Evolutionary conservation across 176 grass and related monocot genomes (phyloP), one percentile per base, ranked within the genome.

Genomic region (Miscanthus lutarioriparius): DNA sequence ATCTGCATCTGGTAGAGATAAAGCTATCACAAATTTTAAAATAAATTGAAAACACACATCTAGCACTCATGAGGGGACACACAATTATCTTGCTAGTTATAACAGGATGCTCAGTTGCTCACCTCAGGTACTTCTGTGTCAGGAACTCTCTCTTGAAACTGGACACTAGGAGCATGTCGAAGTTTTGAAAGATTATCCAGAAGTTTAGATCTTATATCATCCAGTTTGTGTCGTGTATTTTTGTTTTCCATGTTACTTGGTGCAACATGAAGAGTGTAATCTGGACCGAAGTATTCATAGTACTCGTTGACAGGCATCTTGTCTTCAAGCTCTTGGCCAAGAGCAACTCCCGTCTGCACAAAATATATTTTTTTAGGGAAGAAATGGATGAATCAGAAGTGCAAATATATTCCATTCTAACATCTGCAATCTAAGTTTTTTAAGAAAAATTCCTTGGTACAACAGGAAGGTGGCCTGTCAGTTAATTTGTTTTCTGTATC

Each of bases 171-270:
- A 83, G 93, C 97, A 87, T 99, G 97, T 22, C 44, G 74, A 74
- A 99, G 83, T 79, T 86, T 99, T 27, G 93, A 96, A 72, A 99
- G 97, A 91, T 94, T 94, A 66, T 99, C 97, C 49, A 99, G 78
- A 77, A 99, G 88, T 28, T 83, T 92, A 47, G 17, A 37, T 82
- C 88, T 91, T 77, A 99, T 99, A 15, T 92, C 93, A 87, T 99
- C 91, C 53, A 96, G 45, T 40, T 96, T 84, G 0, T 73, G 70
- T 2, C 49, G 81, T 59, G 93, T 89, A 86, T 99, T 99, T 84
- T 92, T 99, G 65, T 99, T 99, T 81, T 99, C 91, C 97, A 99
- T 96, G 80, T 99, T 99, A 92, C 91, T 96, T 80, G 97, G 88
- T 72, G 88, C 88, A 40, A 94, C 91, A 86, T 89, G 93, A 87